Evolutionary conservation across 257 asterid species (phyloP).

Genomic region (Solanum etuberosum): DNA sequence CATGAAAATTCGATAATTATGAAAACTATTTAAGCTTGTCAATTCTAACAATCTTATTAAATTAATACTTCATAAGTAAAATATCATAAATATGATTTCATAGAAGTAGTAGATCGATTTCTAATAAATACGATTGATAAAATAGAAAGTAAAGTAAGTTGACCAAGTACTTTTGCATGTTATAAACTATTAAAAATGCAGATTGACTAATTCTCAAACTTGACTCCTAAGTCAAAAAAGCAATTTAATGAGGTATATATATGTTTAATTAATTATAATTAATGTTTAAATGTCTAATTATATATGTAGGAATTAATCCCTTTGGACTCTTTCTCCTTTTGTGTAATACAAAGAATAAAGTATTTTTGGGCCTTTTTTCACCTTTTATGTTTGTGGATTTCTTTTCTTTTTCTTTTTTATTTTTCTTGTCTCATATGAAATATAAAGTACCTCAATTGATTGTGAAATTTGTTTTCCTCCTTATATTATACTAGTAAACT

Average conservation of each 20-base stretch:
- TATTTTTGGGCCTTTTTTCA: neutral
- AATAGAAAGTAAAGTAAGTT: neutral
- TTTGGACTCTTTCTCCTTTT: neutral
- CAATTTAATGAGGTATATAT: too few species aligned
- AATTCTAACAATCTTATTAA: neutral
- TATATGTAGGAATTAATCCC: neutral
- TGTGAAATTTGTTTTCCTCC: neutral
- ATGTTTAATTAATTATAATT: too few species aligned
- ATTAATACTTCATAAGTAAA: neutral
- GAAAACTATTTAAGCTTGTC: neutral
- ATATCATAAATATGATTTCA: neutral
- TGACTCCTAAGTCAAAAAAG: neutral
- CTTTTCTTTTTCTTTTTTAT: neutral
- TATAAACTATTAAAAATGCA: too few species aligned
- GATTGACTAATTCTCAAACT: neutral
- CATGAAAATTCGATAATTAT: neutral
- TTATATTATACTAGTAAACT: too few species aligned
- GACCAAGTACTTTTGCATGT: neutral
- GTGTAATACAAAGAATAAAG: neutral
- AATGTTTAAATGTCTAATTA: neutral
- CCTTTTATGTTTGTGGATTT: neutral
- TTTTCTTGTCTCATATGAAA: neutral
- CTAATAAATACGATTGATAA: neutral
- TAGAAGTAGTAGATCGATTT: neutral
- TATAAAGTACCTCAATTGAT: neutral